Evolutionary conservation across 805 yeast genomes (phyloP), one percentile per base, ranked within the genome.

Genomic region (Candida hungchunana): DNA sequence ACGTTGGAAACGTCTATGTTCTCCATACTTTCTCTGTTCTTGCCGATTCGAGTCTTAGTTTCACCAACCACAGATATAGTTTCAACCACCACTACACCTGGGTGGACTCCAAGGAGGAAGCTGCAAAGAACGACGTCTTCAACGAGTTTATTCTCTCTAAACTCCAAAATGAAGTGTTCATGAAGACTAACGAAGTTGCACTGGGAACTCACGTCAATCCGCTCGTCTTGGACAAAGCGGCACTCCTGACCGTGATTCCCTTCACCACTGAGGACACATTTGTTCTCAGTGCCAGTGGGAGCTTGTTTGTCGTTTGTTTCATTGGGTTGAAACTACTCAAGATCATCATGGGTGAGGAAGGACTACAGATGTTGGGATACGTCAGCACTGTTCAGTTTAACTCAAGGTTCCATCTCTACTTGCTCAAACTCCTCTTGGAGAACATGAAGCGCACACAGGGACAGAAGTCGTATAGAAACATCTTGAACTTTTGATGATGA

Each of bases 1-100:
- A 51, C 22, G 55, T 53, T 14, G 58, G 56, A 4, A 53, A 51
- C 18, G 32, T 51, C 15, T 46, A 50, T 21, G 42, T 49, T 7
- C 18, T 51, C 3, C 47, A 39, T 25, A 33, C 42, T 6, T 48
- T 51, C 36, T 39, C 29, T 6, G 42, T 50, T 0, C 30, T 45
- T 21, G 44, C 42, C 5, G 55, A 50, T 18, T 43, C 48, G 14
- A 43, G 50, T 35, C 25, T 51, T 26, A 39, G 40, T 8, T 51
- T 43, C 35, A 34, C 44, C 12, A 45, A 39, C 24, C 27, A 42
- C 10, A 46, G 55, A 33, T 47, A 45, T 30, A 32, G 43, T 6
- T 51, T 43, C 32, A 50, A 51, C 36, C 52, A 50, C 30, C 43
- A 43, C 20, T 44, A 42, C 24, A 37, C 52, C 1, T 42, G 51